Evolutionary conservation across 1,284 basidiomycete species (phyloP).

Genomic region (Termitomyces sp.): DNA sequence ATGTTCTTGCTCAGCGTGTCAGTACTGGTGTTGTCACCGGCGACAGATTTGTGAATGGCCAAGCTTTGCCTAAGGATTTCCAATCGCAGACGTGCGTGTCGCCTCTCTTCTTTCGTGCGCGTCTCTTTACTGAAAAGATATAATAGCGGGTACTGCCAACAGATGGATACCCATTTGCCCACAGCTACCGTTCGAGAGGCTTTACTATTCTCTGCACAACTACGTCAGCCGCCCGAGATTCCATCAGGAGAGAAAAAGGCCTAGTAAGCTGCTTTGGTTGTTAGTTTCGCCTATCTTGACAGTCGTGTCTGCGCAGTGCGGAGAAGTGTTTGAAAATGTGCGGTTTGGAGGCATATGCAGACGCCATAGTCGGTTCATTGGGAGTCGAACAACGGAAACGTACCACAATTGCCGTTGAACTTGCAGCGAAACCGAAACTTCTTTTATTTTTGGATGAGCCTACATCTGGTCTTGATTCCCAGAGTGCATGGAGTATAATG

Average conservation of each 20-base stretch:
- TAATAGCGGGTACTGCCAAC: conserved; percentile 63
- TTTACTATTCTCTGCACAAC: conserved; percentile 73
- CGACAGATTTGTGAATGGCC: conserved; percentile 75
- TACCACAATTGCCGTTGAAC: conserved; percentile 80
- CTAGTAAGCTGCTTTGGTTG: conserved; percentile 29
- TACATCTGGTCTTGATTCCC: conserved; percentile 85
- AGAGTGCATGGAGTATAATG: conserved; percentile 84
- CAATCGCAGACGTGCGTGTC: conserved; percentile 52
- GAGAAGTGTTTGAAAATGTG: conserved; percentile 81
- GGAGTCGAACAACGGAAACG: conserved; percentile 80
- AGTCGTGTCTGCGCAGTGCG: conserved; percentile 33
- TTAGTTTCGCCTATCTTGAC: neutral
- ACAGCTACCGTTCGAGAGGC: conserved; percentile 80
- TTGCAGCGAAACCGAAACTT: conserved; percentile 74
- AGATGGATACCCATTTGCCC: conserved; percentile 70
- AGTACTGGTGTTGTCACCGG: conserved; percentile 72
- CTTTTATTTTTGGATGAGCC: conserved; percentile 83
- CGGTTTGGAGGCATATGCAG: conserved; percentile 66
- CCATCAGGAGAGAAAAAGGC: conserved; percentile 66
- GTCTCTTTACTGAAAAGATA: neutral
- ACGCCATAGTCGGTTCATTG: conserved; percentile 76
- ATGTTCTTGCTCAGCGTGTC: conserved; percentile 71
- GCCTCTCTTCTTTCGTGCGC: neutral
- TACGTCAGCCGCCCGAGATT: conserved; percentile 70
- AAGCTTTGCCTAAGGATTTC: conserved; percentile 67